phyloP scores from a whole-genome alignment of 2,329 filamentous ascomycete species.

The Verruconis gallopava region DNA sequence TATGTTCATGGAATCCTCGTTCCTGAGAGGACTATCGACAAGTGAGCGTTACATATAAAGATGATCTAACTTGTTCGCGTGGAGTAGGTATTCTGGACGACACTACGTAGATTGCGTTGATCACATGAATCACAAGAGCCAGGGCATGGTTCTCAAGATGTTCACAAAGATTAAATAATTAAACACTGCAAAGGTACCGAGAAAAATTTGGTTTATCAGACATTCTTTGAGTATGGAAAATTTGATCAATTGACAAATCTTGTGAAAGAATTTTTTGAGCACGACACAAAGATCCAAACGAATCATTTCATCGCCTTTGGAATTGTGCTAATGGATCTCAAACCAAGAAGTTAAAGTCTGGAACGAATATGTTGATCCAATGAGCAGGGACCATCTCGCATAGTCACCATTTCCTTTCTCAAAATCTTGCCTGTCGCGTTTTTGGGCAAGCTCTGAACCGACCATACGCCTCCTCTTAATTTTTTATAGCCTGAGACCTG shows the following conservation, averaged over 20 bases:
- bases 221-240: not conserved
- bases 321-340: not conserved
- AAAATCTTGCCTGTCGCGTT: constrained; percentile 7
- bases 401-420: constrained; percentile 7
- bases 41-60: no score
- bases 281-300: not conserved
- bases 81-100: no score
- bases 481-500: constrained; percentile 32
- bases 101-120: no score
- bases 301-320: not conserved
- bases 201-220: no score
- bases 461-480: constrained; percentile 14
- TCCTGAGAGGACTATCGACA: no score
- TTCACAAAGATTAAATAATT: no score
- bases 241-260: not conserved
- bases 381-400: constrained; percentile 1
- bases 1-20: no score
- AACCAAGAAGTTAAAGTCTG: not conserved
- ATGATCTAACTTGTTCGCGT: no score
- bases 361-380: not conserved
- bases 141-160: no score
- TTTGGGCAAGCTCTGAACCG: constrained; percentile 1
- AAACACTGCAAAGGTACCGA: no score
- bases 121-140: no score
- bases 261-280: not conserved